Evolutionary conservation across 2,329 filamentous ascomycete genomes (phyloP), one percentile per base, ranked within the genome.

Genomic region (Ceratocystis lukuohia): DNA sequence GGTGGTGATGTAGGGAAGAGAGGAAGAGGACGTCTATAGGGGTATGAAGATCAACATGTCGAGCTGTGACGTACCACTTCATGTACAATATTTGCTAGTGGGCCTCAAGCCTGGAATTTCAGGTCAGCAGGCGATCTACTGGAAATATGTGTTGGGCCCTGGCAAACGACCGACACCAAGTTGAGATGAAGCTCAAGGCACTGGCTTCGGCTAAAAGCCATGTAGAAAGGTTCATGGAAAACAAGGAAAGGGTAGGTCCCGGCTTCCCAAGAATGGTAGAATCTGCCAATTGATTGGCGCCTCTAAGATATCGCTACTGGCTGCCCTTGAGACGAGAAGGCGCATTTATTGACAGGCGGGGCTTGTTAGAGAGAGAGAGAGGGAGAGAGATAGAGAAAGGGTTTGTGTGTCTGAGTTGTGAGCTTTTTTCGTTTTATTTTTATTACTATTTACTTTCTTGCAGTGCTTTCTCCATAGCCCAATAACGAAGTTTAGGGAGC

Each of bases 41-140:
- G 56, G 56, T 59, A 59, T 37, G 30, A 59, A 37, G 56, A 59
- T 59, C 56, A 30, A n/a, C 56, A 59, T 59, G 17, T n/a, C 8
- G 56, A 59, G 30, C 37, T 59, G 28, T 59, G 56, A 59, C 56
- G 28, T 59, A 59, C 56, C 17, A 59, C 56, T 59, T 33, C 20
- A 59, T 37, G 56, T 59, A 28, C 56, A 17, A 59, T 17, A 15
- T 59, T 59, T 59, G 20, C 30, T n/a, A 59, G 17, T 20, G 28
- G 33, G 56, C 33, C 7, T 3, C 25, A n/a, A 59, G 28, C 28
- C 25, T 30, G 15, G 17, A 20, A 59, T 28, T 59, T 20, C 17
- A 20, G 28, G 56, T 33, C 15, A 59, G 28, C 1, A 37, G n/a
- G 56, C 8, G 56, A 59, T 59, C 30, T 59, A 8, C 28, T 37